Percentiles rank a stretch among this genome's conserved stretches.
These are phyloP conservation scores for Colletotrichum trifolii DNA, from an alignment of 2,329 filamentous ascomycete genomes.

Conservation along the genomic window DNA sequence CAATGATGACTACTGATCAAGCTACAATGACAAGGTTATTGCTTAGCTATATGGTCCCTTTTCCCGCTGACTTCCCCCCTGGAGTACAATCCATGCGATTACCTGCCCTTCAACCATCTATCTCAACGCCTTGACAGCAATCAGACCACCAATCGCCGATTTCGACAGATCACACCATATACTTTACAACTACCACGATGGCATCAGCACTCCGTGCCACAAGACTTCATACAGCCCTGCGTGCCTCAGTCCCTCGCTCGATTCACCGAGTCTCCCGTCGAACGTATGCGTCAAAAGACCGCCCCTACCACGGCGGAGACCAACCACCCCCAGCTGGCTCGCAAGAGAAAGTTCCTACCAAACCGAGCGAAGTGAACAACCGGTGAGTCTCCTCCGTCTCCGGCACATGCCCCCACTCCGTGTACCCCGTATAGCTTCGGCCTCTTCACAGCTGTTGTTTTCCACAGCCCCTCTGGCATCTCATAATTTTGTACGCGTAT, in stretches of 20 bases:
- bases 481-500: neutral
- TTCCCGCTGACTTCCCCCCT: neutral
- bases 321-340: conserved; percentile 9
- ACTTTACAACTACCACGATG: no score
- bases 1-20: neutral
- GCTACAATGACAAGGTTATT: neutral
- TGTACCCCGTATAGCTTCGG: neutral
- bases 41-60: neutral
- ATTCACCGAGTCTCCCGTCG: neutral
- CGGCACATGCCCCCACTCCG: neutral
- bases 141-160: no score
- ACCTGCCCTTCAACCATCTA: no score
- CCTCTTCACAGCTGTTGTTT: neutral
- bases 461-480: neutral
- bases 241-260: neutral
- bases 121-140: no score
- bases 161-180: no score
- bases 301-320: neutral
- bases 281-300: neutral
- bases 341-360: conserved; percentile 1
- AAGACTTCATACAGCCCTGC: conserved; percentile 1
- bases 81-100: no score
- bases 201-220: conserved; percentile 10
- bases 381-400: neutral
- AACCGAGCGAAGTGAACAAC: conserved; percentile 8